Base-by-base conservation (phyloP, 768 basidiomycete species). In the Fibroporia radiculosa region DNA sequence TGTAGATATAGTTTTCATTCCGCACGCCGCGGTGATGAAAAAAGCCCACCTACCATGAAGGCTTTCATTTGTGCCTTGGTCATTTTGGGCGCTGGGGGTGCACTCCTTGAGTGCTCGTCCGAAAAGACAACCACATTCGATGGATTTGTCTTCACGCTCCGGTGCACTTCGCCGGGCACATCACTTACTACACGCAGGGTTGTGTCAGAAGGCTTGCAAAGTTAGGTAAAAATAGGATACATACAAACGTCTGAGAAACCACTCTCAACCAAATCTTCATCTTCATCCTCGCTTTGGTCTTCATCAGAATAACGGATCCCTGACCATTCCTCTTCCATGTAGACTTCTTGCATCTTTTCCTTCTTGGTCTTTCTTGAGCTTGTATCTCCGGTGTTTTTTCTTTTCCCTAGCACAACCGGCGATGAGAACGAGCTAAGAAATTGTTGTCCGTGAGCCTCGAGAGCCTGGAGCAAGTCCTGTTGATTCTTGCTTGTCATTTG, bases 1-100 rank as follows among this genome's bases (percentile, higher is more conserved):
- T 18, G 28, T n/a, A 26, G 4, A 7, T 19, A 43, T 39, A 37
- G 32, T 41, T 51, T 31, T 18, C 6, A 41, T 26, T 19, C 20
- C 16, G 14, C 13, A 41, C 37, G 27, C n/a, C 1, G 36, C 16
- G 10, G 37, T 19, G 32, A 19, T 10, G 12, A 16, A n/a, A 1
- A 27, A 33, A 36, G 51, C 45, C 35, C 40, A 57, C 67, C 45
- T 56, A 87, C 88, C 87, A 91, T 89, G 58, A 91, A 90, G 0
- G 80, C 71, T 56, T 75, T 86, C 61, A 66, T 73, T 36, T 74
- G 71, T 3, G 67, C 62, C 59, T 69, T 77, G 16, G 57, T 48
- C 2, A 57, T 51, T 37, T 44, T 42, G 12, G 39, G 25, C 1
- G 44, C 22, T n/a, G 62, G 55, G 23, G 52, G 44, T 49, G 60